These are phyloP conservation scores for Penicillium sp. DNA, from an alignment of 2,329 filamentous ascomycete species.

Conservation along the genomic window DNA sequence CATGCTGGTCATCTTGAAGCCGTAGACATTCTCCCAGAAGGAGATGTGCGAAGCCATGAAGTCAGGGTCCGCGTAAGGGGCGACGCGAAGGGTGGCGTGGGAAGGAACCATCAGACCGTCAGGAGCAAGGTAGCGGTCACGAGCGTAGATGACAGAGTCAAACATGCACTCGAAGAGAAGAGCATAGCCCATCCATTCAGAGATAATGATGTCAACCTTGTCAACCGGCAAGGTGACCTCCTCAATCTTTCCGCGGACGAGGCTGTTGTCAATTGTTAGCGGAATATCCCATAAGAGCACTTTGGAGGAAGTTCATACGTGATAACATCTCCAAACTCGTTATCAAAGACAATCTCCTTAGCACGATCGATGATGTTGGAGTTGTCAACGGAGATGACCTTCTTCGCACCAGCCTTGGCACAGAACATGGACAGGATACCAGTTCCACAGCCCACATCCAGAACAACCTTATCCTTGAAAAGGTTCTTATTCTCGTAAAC, in stretches of 20 bases:
- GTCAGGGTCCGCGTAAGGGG: slow-evolving; percentile 74
- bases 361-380: slow-evolving; percentile 87
- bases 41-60: slow-evolving; percentile 74
- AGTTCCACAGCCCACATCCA: slow-evolving; percentile 85
- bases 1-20: slow-evolving; percentile 93
- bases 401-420: slow-evolving; percentile 80
- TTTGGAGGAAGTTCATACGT: slow-evolving; percentile 46
- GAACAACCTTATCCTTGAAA: slow-evolving; percentile 80
- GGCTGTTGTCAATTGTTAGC: slow-evolving; percentile 40
- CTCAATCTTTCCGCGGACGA: slow-evolving; percentile 82
- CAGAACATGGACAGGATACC: slow-evolving; percentile 95
- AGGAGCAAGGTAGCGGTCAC: slow-evolving; percentile 79
- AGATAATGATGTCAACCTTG: slow-evolving; percentile 90
- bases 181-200: slow-evolving; percentile 97
- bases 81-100: slow-evolving; percentile 78
- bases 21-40: slow-evolving; percentile 92
- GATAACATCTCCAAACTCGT: slow-evolving; percentile 71
- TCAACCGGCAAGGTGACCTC: slow-evolving; percentile 75
- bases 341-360: slow-evolving; percentile 78
- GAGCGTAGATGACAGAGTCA: slow-evolving; percentile 82
- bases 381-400: slow-evolving; percentile 89
- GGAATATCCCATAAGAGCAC: neutral
- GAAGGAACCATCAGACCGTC: slow-evolving; percentile 84
- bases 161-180: slow-evolving; percentile 95
- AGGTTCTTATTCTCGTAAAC: slow-evolving; percentile 88